Evolutionary conservation across 306 rosid species (phyloP).

Genomic region (Fragaria vesca): DNA sequence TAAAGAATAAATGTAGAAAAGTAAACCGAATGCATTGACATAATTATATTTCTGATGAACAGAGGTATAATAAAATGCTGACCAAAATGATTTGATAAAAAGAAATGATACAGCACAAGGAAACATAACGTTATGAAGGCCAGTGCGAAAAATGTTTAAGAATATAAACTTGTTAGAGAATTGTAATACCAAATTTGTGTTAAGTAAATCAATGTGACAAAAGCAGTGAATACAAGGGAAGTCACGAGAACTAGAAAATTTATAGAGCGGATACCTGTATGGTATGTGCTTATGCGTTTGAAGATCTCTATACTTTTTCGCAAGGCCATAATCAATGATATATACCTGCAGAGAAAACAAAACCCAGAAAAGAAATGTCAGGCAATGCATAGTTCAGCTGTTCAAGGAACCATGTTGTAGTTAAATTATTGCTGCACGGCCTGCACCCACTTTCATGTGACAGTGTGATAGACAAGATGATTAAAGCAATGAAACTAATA

Average conservation of each 20-base stretch:
- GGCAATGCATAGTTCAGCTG: background rate
- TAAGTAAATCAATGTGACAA: constrained; percentile 1
- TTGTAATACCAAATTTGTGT: background rate
- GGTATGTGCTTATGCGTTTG: constrained; percentile 99
- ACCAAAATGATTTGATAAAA: background rate
- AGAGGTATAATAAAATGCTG: background rate
- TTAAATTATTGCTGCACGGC: constrained; percentile 1
- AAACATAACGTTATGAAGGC: background rate
- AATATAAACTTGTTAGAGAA: constrained; percentile 6
- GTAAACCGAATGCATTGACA: background rate
- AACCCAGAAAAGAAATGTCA: constrained; percentile 25
- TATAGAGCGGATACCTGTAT: constrained; percentile 60
- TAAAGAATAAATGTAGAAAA: background rate
- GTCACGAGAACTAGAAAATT: constrained; percentile 12
- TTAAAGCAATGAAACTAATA: background rate
- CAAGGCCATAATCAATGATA: constrained; percentile 95
- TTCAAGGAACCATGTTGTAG: background rate
- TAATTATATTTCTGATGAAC: background rate
- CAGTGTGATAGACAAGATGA: constrained; percentile 9
- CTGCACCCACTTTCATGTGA: background rate
- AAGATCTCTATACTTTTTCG: constrained; percentile 90
- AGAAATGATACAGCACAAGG: constrained; percentile 3
- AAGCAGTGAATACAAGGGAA: background rate
- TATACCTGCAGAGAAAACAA: constrained; percentile 61
- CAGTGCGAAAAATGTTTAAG: too few species aligned